phyloP scores from a whole-genome alignment of 257 asterid genomes.

The Forsythia suspensa region DNA sequence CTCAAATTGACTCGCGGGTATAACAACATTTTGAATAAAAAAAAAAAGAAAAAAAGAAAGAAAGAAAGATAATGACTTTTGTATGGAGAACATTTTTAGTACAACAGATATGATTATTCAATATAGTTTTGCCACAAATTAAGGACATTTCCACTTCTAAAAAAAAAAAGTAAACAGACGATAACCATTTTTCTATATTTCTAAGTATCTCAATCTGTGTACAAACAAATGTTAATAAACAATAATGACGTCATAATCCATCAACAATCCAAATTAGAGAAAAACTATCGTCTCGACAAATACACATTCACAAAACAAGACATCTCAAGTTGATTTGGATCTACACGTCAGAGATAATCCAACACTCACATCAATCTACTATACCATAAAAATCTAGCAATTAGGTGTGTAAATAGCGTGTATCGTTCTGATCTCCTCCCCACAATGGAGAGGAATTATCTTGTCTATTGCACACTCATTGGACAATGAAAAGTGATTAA shows the following conservation, averaged over 20 bases:
- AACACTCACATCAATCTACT: neutral
- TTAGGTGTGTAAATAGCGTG: neutral
- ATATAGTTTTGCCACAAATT: no score
- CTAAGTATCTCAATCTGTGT: no score
- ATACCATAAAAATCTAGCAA: neutral
- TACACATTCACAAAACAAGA: neutral
- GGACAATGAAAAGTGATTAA: no score
- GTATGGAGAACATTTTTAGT: neutral
- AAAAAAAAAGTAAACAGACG: no score
- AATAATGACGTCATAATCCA: neutral
- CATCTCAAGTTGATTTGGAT: neutral
- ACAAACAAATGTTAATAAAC: no score
- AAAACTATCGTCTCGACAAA: neutral
- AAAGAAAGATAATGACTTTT: no score
- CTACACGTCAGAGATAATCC: neutral
- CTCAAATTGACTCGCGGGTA: neutral
- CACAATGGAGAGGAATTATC: no score
- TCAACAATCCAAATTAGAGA: neutral
- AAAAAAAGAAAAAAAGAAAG: no score
- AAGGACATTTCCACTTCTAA: neutral
- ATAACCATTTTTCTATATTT: neutral
- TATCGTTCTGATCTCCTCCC: no score
- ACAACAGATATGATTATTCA: neutral
- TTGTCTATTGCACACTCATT: no score
- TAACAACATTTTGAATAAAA: neutral